Evolutionary conservation across 257 asterid species (phyloP).

Genomic region (Linaria vulgaris): DNA sequence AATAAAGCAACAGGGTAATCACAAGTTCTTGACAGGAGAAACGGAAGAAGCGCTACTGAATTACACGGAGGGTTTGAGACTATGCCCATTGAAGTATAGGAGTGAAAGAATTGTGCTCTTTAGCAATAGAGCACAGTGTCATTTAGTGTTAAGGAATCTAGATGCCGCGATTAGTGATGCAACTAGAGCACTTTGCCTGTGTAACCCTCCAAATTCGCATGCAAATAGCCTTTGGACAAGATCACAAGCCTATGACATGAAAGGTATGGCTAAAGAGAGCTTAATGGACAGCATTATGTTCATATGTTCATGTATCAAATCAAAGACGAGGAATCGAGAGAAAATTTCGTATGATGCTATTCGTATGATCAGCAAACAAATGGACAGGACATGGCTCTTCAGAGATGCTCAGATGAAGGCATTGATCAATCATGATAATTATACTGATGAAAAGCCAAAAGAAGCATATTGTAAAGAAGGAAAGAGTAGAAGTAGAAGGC

Average conservation of each 20-base stretch:
- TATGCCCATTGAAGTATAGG: conserved; percentile 55
- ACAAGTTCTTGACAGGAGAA: conserved; percentile 43
- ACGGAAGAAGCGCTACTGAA: conserved; percentile 48
- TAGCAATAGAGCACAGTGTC: conserved; percentile 66
- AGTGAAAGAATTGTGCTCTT: conserved; percentile 58
- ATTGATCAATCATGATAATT: conserved; percentile 1
- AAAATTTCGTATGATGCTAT: conserved; percentile 55
- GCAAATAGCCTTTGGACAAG: conserved; percentile 72
- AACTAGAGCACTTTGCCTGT: conserved; percentile 74
- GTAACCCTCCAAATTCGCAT: conserved; percentile 71
- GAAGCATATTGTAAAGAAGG: conserved; percentile 3
- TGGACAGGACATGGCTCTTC: conserved; percentile 75
- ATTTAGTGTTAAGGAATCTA: conserved; percentile 41
- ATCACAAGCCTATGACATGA: conserved; percentile 79
- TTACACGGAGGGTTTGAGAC: conserved; percentile 55
- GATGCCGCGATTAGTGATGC: conserved; percentile 71
- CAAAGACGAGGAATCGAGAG: conserved; percentile 24
- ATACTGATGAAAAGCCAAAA: conserved; percentile 24
- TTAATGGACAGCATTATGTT: conserved; percentile 72
- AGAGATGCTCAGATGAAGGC: conserved; percentile 40
- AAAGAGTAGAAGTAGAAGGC: conserved; percentile 11
- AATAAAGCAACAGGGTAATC: conserved; percentile 56
- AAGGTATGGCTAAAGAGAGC: conserved; percentile 81
- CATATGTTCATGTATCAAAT: conserved; percentile 44
- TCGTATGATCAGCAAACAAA: conserved; percentile 77